Evolutionary conservation across 176 grass and related monocot genomes (phyloP).

Genomic region (Chrysopogon serrulatus): DNA sequence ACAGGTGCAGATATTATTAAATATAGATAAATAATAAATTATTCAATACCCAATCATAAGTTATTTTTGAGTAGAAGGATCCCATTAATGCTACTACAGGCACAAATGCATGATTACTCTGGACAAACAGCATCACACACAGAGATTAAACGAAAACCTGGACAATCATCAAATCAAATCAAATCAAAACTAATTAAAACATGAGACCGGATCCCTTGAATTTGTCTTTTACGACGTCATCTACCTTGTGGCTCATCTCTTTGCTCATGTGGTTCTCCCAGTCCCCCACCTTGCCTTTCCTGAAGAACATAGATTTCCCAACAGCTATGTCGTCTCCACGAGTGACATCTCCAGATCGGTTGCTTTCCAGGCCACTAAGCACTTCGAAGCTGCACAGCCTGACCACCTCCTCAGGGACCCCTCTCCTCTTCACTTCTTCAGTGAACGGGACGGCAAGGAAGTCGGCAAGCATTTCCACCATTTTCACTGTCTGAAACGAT

Average conservation of each 20-base stretch:
- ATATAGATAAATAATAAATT: too few species aligned
- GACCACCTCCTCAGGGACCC: background rate
- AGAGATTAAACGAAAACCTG: too few species aligned
- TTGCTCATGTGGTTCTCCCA: background rate
- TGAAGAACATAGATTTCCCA: background rate
- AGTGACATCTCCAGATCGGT: background rate
- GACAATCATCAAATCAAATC: too few species aligned
- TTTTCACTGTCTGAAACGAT: background rate
- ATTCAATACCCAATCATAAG: too few species aligned
- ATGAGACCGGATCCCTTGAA: background rate
- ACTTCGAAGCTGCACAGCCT: background rate
- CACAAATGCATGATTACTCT: too few species aligned
- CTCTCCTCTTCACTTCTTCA: background rate
- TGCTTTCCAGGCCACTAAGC: background rate
- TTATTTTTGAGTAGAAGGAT: too few species aligned
- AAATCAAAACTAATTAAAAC: too few species aligned
- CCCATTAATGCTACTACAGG: too few species aligned
- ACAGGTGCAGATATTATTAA: too few species aligned
- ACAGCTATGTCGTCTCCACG: background rate
- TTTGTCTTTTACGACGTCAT: background rate
- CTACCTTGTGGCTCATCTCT: background rate
- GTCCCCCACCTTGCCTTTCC: background rate
- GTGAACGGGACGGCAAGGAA: background rate
- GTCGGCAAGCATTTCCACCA: background rate
- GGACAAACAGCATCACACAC: too few species aligned